These are phyloP conservation scores for Mortierella sp. DNA, from an alignment of 371 early-diverging fungal genomes.

Conservation along the genomic window DNA sequence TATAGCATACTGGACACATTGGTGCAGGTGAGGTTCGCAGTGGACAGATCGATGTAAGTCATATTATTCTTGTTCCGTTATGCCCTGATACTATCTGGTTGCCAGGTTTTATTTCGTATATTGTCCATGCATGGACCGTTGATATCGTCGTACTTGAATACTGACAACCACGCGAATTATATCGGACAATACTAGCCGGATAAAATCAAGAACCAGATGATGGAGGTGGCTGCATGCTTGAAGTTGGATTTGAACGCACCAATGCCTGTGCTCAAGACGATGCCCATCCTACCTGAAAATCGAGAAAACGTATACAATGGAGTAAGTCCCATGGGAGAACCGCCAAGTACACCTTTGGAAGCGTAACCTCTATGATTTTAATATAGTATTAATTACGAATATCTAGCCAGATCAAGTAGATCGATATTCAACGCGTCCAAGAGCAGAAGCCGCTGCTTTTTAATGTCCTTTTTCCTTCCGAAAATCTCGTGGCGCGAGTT, in stretches of 20 bases:
- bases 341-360: neutral
- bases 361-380: neutral
- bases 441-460: slow-evolving; percentile 18
- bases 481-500: neutral
- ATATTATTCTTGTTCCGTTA: slow-evolving; percentile 14
- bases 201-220: slow-evolving; percentile 56
- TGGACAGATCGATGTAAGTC: slow-evolving; percentile 55
- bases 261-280: slow-evolving; percentile 54
- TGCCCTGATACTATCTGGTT: neutral
- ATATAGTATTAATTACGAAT: neutral
- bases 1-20: slow-evolving; percentile 57
- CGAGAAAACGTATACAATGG: slow-evolving; percentile 24
- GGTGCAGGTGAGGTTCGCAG: slow-evolving; percentile 59
- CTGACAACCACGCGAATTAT: neutral
- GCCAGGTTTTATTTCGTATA: neutral
- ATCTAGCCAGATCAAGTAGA: slow-evolving; percentile 37
- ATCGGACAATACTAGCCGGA: slow-evolving; percentile 25
- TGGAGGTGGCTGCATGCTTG: slow-evolving; percentile 51
- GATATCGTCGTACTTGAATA: neutral
- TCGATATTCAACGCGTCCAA: slow-evolving; percentile 40
- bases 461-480: neutral
- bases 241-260: slow-evolving; percentile 43
- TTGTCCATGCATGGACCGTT: slow-evolving; percentile 11
- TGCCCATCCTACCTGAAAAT: slow-evolving; percentile 40
- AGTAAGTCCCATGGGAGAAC: slow-evolving; percentile 18